phyloP scores from a whole-genome alignment of 2,329 filamentous ascomycete genomes.

The Reticulascus tulasneorum region DNA sequence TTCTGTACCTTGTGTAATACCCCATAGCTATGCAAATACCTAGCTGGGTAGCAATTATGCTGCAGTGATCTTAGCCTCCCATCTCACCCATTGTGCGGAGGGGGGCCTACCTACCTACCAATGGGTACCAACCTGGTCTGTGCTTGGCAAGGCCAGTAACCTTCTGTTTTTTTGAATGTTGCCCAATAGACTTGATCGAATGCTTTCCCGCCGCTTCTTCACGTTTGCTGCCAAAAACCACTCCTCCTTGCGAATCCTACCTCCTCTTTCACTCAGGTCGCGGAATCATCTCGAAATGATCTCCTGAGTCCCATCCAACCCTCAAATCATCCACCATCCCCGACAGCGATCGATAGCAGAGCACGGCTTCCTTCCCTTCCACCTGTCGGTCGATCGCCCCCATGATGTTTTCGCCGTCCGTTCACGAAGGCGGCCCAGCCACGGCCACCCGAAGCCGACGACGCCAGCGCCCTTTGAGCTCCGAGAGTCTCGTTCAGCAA shows the following conservation, averaged over 20 bases:
- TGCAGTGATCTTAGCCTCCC: too few species aligned
- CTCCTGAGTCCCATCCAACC: slow-evolving; percentile 8
- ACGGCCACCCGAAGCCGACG: slow-evolving; percentile 57
- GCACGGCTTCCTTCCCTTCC: too few species aligned
- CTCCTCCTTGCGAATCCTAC: slow-evolving; percentile 8
- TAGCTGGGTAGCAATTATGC: too few species aligned
- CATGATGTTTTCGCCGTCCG: slow-evolving; percentile 58
- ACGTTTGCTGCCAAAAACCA: slow-evolving; percentile 13
- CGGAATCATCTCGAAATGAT: slow-evolving; percentile 14
- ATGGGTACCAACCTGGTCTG: too few species aligned
- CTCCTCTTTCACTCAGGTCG: slow-evolving; percentile 12
- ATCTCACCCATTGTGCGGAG: too few species aligned
- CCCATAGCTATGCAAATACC: too few species aligned
- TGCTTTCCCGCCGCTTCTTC: slow-evolving; percentile 18
- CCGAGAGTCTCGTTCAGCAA: slow-evolving; percentile 50
- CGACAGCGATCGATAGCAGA: slow-evolving; percentile 8
- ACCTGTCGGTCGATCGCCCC: slow-evolving; percentile 10
- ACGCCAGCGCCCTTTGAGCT: slow-evolving; percentile 55
- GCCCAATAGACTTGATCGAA: slow-evolving; percentile 25
- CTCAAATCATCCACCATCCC: slow-evolving; percentile 10
- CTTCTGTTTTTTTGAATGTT: slow-evolving; percentile 22
- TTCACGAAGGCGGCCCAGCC: slow-evolving; percentile 48
- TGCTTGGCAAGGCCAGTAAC: slow-evolving; percentile 29
- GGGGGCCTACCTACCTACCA: too few species aligned
- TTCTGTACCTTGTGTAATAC: too few species aligned